phyloP scores from a whole-genome alignment of 176 grass and related monocot genomes.

The Phyllostachys edulis region DNA sequence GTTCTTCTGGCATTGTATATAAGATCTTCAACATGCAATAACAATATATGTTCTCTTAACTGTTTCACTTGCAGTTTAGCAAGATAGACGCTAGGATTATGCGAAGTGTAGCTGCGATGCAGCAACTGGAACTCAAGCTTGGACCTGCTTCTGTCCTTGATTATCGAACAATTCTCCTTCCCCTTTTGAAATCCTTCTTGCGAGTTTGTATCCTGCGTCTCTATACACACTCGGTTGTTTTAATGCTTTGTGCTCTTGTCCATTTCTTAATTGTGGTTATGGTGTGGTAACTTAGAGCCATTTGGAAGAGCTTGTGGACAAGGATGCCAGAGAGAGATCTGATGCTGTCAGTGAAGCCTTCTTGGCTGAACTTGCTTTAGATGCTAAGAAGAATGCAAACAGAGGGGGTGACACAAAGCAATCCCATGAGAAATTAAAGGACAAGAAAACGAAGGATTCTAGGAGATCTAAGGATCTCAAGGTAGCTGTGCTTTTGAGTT shows the following conservation, averaged over 20 bases:
- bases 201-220: conserved; percentile 50
- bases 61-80: conserved; percentile 60
- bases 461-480: conserved; percentile 71
- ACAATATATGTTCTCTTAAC: background rate
- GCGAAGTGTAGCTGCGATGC: conserved; percentile 54
- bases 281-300: conserved; percentile 46
- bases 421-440: conserved; percentile 74
- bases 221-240: conserved; percentile 14
- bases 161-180: conserved; percentile 67
- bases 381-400: conserved; percentile 76
- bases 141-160: conserved; percentile 64
- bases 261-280: conserved; percentile 42
- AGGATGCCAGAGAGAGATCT: conserved; percentile 90
- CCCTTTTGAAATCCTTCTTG: conserved; percentile 70
- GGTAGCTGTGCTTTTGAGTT: conserved; percentile 42
- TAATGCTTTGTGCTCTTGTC: conserved; percentile 2
- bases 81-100: conserved; percentile 85
- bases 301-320: conserved; percentile 83
- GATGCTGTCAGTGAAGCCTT: conserved; percentile 96
- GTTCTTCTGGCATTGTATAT: conserved; percentile 23
- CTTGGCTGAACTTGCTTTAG: conserved; percentile 85
- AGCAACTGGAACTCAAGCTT: conserved; percentile 68
- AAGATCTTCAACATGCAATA: conserved; percentile 17
- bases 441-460: conserved; percentile 80
- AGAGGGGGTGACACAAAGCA: conserved; percentile 62